Base-by-base conservation (phyloP, 768 basidiomycete genomes). In the Harrya chromipes region DNA sequence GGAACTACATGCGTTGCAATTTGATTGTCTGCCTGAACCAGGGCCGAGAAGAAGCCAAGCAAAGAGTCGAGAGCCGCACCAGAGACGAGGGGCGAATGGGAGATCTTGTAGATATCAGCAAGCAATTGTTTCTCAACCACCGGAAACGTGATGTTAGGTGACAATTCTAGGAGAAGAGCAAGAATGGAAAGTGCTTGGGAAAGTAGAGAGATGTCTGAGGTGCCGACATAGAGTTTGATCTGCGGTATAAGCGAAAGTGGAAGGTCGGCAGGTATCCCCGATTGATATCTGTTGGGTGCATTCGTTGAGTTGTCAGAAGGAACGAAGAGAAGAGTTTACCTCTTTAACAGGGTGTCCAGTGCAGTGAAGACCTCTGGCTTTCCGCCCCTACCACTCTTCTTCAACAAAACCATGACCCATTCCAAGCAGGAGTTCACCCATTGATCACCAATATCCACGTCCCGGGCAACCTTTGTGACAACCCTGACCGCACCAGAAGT, bases 371-470 rank as follows among this genome's bases (percentile, higher is more conserved):
- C 77, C 46, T 92, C 89, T 12, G 75, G 76, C 67, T 91, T 94
- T 33, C 89, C 87, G 4, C 76, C 68, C 26, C 91, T 75, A 40
- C 90, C 88, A 54, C 85, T 90, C 70, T 85, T 90, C 69, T 80
- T 82, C 53, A 95, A 66, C 20, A 97, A 64, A 6, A 76, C 75
- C 63, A 90, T 77, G 17, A 87, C 72, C 82, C 90, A 92, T 26
- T 87, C 80, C 16, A 94, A 72, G 54, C 84, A 87, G 6, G 82
- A 82, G 47, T 86, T 83, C 12, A 93, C 82, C 94, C 94, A 98
- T 12, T 76, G 72, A 61, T 88, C 85, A 19, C 78, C 75, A 40
- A 89, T 74, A 17, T 78, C 74, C 31, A 87, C 87, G 48, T 86
- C 84, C 46, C 67, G 81, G 17, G 90, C 90, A n/a, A 95, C 89